Base-by-base conservation (phyloP, 164 flowering plant genomes). In the Liriodendron chinense region DNA sequence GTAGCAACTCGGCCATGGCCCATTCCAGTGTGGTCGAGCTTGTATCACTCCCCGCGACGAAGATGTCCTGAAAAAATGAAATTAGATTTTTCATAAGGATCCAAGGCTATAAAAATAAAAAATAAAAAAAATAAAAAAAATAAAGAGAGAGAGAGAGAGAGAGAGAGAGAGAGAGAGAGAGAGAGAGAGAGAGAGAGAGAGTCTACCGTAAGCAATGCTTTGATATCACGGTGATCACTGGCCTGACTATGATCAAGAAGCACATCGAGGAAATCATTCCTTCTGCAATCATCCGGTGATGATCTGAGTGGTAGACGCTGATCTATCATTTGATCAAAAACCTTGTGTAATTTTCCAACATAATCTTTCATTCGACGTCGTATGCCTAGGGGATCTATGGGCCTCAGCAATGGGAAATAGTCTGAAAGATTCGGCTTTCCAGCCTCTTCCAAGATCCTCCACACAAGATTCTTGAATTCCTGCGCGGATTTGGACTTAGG, bases 1-100 rank as follows among this genome's bases (percentile, higher is more conserved):
- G 73, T 9, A 83, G 50, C 53, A 79, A 9, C 68, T 83, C 83
- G 5, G 83, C 25, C 85, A 83, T 83, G 18, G 75, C 81, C 85
- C 84, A 82, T 24, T 82, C 84, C 21, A 75, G 3, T 48, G 82
- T 69, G 73, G 47, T 75, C 18, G 84, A 73, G 16, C 75, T 80
- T 24, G 85, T 80, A 62, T 83, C 85, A 1, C 62, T 73, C 14
- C 75, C 75, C 1, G 81, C 85, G 34, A 28, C 74, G 61, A 83
- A 80, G 2, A 83, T 18, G 69, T 83, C 83, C 85, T 82, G 73
- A n/a, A n/a, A 2, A 47, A 70, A 48, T 22, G 57, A 48, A 53
- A 53, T 53, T 53, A 8, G 12, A 53, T 53, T 34, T 61, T 21
- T 61, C 64, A 16, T 21, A n/a, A n/a, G n/a, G 43, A 34, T 34